These are phyloP conservation scores for Talaromyces sp. DNA, from an alignment of 2,329 filamentous ascomycete species.

Conservation along the genomic window DNA sequence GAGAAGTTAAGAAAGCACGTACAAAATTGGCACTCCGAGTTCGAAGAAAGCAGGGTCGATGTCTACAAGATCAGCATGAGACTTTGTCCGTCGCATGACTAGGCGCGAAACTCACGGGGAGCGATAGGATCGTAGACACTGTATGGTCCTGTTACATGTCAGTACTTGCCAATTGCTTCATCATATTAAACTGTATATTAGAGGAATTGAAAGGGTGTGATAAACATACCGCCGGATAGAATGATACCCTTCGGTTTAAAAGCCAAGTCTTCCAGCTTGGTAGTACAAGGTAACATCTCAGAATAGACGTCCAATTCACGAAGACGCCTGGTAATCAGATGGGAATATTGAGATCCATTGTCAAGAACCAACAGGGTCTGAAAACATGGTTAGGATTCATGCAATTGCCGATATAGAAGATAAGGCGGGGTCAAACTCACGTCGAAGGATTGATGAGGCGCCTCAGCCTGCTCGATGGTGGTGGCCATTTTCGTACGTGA, in stretches of 20 bases:
- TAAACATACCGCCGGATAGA: not conserved
- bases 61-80: slow-evolving; percentile 2
- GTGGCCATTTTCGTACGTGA: not conserved
- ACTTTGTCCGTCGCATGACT: not conserved
- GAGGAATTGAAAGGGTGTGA: too few relatives aligned
- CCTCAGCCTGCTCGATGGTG: not conserved
- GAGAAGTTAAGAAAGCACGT: slow-evolving; percentile 53
- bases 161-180: too few relatives aligned
- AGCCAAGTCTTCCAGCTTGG: slow-evolving; percentile 62
- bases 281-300: slow-evolving; percentile 73
- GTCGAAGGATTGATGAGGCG: slow-evolving; percentile 4
- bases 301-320: slow-evolving; percentile 76
- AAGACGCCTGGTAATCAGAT: slow-evolving; percentile 69
- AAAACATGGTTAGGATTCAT: not conserved
- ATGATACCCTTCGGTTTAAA: slow-evolving; percentile 76
- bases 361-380: not conserved
- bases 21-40: slow-evolving; percentile 44
- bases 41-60: slow-evolving; percentile 76
- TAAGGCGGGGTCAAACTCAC: not conserved
- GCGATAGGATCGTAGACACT: slow-evolving; percentile 77
- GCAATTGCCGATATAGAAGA: not conserved
- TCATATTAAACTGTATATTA: too few relatives aligned
- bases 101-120: slow-evolving; percentile 48
- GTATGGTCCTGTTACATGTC: slow-evolving; percentile 48
- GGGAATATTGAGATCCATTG: slow-evolving; percentile 58